Evolutionary conservation across 2,329 filamentous ascomycete species (phyloP).

Genomic region (Mycocentrospora acerina): DNA sequence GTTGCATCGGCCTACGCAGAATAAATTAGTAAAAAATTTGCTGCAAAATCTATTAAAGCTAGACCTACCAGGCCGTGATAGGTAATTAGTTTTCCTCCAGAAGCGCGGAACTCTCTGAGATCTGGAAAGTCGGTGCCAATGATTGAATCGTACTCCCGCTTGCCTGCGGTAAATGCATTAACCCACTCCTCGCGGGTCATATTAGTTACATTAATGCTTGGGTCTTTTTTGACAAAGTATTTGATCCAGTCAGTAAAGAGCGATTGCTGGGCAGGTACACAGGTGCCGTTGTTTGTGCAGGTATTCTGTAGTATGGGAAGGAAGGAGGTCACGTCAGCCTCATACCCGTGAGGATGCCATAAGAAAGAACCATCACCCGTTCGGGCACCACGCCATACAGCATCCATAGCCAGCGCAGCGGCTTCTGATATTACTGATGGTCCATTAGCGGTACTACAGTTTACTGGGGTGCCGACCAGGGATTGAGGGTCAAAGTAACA

Average conservation of each 20-base stretch:
- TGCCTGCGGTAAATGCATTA: constrained; percentile 5
- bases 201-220: constrained; percentile 3
- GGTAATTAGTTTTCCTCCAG: constrained; percentile 27
- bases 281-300: constrained; percentile 10
- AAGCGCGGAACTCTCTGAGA: constrained; percentile 15
- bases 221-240: constrained; percentile 15
- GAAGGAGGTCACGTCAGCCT: constrained; percentile 16
- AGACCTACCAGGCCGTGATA: constrained; percentile 24
- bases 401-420: constrained; percentile 16
- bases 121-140: constrained; percentile 18
- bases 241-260: constrained; percentile 6
- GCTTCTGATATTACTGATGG: constrained; percentile 4
- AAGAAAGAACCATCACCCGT: constrained; percentile 15
- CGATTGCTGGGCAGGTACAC: constrained; percentile 1
- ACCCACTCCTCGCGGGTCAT: constrained; percentile 8
- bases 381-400: constrained; percentile 16
- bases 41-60: too few species aligned
- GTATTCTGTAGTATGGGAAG: too few species aligned
- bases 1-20: constrained; percentile 5
- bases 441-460: constrained; percentile 8
- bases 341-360: constrained; percentile 13
- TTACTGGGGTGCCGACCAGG: constrained; percentile 9
- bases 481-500: constrained; percentile 26
- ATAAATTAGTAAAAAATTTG: background rate
- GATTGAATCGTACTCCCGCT: constrained; percentile 13